Base-by-base conservation (phyloP, 1,139 yeast species). In the Saccharomyces pastorianus region DNA sequence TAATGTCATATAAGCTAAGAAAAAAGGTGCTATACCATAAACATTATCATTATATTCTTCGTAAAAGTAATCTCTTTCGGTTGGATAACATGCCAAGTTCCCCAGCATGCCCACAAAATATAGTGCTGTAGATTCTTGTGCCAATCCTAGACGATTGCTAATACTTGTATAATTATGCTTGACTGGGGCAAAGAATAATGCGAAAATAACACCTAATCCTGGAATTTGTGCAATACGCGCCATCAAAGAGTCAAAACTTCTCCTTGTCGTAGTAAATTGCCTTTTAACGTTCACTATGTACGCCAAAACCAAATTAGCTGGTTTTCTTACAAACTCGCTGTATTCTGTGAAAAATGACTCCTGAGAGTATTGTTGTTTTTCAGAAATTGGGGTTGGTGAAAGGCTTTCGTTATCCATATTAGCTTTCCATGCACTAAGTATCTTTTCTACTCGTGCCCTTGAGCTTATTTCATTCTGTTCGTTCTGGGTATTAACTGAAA, bases 91-190 rank as follows among this genome's bases (percentile, higher is more conserved):
- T 1, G 93, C 80, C 64, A 88, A 73, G 64, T 88, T 88, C 62
- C 85, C 86, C 50, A 88, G 75, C 76, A 88, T 82, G 0, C 96
- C 96, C 51, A 84, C 83, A 67, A 83, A 89, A 64, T 85, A 88
- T 51, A 88, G 69, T 28, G 89, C 82, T 25, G 85, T 75, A 3
- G 84, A 78, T 64, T 87, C 89, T 68, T 88, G 96, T 6, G 85
- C 77, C 51, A 88, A 71, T 3, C 96, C 96, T 20, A 89, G 71
- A 58, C 95, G 74, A 66, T 88, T 82, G 46, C 73, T 73, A 29
- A 87, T 76, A 32, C 95, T 87, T 11, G 79, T 76, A 56, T 77
- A 79, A 48, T 76, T 73, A 58, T 82, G 74, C 56, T 76, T 79
- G 53, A 88, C 69, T 3, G 95, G 93, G 0, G 96, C 77, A 72